A percentile compares a stretch with the other conserved stretches of the same genome.
These are phyloP conservation scores for Brassica carinata DNA, from an alignment of 345 rosid genomes.

Conservation along the genomic window DNA sequence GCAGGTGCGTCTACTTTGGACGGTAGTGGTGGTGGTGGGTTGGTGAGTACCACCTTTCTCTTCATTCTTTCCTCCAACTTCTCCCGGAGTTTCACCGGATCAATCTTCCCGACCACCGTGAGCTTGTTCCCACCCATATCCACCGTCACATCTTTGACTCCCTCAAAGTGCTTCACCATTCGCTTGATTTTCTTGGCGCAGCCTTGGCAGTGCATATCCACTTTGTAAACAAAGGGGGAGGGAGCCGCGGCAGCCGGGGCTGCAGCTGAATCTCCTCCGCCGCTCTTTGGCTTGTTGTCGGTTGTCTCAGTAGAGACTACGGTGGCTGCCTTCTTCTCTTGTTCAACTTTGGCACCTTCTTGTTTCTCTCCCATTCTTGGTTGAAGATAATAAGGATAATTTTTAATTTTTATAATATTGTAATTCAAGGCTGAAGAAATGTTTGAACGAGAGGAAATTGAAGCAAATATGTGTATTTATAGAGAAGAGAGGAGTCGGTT, in stretches of 20 bases:
- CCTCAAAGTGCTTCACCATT: conserved; percentile 47
- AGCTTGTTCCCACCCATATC: conserved; percentile 61
- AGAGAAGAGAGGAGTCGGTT: conserved; percentile 25
- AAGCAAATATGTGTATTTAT: conserved; percentile 48
- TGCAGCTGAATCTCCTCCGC: conserved; percentile 27
- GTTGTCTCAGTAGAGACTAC: conserved; percentile 41
- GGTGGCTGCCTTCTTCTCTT: conserved; percentile 47
- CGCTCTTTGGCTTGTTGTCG: conserved; percentile 49
- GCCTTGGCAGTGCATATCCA: conserved; percentile 85
- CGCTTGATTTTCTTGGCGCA: conserved; percentile 75
- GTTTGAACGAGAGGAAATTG: conserved; percentile 38
- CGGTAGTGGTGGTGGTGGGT: conserved; percentile 49
- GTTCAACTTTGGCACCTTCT: conserved; percentile 54
- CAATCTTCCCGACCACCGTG: conserved; percentile 68
- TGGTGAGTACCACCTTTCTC: conserved; percentile 52
- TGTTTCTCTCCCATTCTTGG: conserved; percentile 54
- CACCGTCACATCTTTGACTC: conserved; percentile 68
- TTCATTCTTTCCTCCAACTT: conserved; percentile 54
- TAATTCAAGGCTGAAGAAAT: conserved; percentile 16
- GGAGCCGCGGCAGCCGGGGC: conserved; percentile 32
- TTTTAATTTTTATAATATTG: background rate
- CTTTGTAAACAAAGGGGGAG: conserved; percentile 54
- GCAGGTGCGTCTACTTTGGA: conserved; percentile 35
- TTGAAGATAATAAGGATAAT: conserved; percentile 9
- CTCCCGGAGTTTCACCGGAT: conserved; percentile 55